Evolutionary conservation across 169 alveolate species (phyloP).

Genomic region (Miamiensis avidus): DNA sequence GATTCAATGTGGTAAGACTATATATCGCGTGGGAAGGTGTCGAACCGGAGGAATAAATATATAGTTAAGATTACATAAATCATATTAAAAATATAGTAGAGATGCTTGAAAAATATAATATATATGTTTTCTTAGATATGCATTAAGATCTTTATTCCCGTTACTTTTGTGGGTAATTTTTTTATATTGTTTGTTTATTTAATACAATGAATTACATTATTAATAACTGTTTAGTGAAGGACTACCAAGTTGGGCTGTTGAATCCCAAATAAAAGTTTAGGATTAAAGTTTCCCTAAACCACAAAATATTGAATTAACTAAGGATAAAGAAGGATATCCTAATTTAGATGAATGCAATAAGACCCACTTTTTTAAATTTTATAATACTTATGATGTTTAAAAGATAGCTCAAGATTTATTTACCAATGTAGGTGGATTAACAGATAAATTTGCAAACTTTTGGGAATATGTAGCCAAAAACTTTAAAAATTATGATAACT

Average conservation of each 20-base stretch:
- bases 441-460: slow-evolving; percentile 69
- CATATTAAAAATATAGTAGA: slow-evolving; percentile 62
- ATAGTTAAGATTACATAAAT: slow-evolving; percentile 71
- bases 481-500: slow-evolving; percentile 52
- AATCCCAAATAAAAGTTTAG: background rate
- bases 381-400: slow-evolving; percentile 66
- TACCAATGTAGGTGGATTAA: slow-evolving; percentile 60
- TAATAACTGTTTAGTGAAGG: background rate
- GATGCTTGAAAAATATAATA: slow-evolving; percentile 42
- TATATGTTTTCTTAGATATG: slow-evolving; percentile 78
- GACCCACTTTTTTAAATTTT: slow-evolving; percentile 54
- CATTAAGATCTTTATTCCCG: slow-evolving; percentile 83
- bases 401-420: slow-evolving; percentile 61
- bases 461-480: slow-evolving; percentile 68
- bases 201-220: no score
- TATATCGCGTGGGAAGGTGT: slow-evolving; percentile 89
- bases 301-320: background rate
- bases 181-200: no score
- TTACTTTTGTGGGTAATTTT: slow-evolving; percentile 82
- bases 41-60: slow-evolving; percentile 65
- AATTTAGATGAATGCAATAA: slow-evolving; percentile 49
- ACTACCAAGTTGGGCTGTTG: background rate
- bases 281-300: slow-evolving; percentile 33
- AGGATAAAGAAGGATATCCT: slow-evolving; percentile 76
- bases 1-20: slow-evolving; percentile 80